Conservation (phyloP, 441 rosid genomes). For the Arabidopsis lyrata region DNA sequence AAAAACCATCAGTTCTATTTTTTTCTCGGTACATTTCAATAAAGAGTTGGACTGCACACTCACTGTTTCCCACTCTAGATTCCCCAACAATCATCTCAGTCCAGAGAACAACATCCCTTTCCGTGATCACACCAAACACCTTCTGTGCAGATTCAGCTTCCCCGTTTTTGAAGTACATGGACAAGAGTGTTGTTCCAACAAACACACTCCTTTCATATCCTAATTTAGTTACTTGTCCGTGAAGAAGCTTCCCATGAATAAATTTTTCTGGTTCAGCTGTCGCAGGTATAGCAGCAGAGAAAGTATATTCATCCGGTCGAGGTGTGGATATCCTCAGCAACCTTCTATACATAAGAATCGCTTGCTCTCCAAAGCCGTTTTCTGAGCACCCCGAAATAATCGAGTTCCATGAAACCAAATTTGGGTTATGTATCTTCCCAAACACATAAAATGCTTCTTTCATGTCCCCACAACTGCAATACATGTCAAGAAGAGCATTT, state of each 20-base stretch:
- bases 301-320: conserved; percentile 82
- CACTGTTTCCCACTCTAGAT: conserved; percentile 72
- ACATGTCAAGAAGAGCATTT: conserved; percentile 90
- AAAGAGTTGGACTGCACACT: conserved; percentile 58
- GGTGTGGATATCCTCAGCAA: conserved; percentile 50
- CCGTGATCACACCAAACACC: conserved; percentile 54
- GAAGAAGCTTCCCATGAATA: conserved; percentile 69
- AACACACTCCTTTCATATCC: conserved; percentile 67
- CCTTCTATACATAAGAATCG: conserved; percentile 58
- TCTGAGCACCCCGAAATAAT: conserved; percentile 74
- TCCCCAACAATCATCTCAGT: conserved; percentile 90
- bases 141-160: conserved; percentile 60
- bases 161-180: conserved; percentile 76
- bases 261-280: conserved; percentile 48
- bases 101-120: conserved; percentile 85
- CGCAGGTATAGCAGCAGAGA: conserved; percentile 73
- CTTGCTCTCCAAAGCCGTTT: conserved; percentile 64
- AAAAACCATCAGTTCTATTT: conserved; percentile 68
- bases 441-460: conserved; percentile 57
- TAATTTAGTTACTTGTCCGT: conserved; percentile 63
- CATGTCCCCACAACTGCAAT: conserved; percentile 67
- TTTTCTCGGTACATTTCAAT: conserved; percentile 63
- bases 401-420: conserved; percentile 89
- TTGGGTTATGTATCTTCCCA: conserved; percentile 52
- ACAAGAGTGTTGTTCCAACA: conserved; percentile 71